These are phyloP conservation scores for Penicillium psychrofluorescens DNA, from an alignment of 495 filamentous ascomycete genomes.

Conservation along the genomic window DNA sequence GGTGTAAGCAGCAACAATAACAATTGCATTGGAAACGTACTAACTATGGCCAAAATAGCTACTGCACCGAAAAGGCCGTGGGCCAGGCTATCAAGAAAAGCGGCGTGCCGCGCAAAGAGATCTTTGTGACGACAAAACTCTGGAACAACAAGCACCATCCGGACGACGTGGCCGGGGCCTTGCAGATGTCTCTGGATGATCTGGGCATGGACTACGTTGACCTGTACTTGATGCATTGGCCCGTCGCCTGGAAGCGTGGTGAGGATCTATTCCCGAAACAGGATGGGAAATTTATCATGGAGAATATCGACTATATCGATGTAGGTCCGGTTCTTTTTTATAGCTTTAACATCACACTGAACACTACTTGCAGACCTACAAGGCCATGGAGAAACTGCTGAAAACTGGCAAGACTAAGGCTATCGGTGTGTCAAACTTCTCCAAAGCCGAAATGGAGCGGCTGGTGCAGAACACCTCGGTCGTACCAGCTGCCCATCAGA, in stretches of 20 bases:
- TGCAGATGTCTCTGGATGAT: constrained; percentile 53
- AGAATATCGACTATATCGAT: constrained; percentile 42
- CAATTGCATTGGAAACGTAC: background rate
- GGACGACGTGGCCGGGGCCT: constrained; percentile 50
- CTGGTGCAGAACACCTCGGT: constrained; percentile 53
- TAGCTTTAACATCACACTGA: background rate
- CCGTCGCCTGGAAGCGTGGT: constrained; percentile 41
- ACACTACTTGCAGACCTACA: constrained; percentile 43
- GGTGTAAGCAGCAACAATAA: constrained; percentile 26
- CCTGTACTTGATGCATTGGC: constrained; percentile 67
- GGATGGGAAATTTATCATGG: constrained; percentile 37
- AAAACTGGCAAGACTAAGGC: constrained; percentile 49
- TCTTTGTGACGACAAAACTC: constrained; percentile 66
- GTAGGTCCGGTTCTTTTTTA: constrained; percentile 20
- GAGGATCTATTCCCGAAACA: constrained; percentile 35
- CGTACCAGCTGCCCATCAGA: constrained; percentile 59
- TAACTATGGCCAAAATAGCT: constrained; percentile 22
- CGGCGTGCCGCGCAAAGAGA: constrained; percentile 47
- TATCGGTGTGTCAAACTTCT: constrained; percentile 78
- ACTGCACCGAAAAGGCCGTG: constrained; percentile 43
- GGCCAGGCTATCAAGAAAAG: constrained; percentile 51
- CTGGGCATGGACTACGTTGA: constrained; percentile 61
- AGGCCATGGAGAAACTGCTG: constrained; percentile 56
- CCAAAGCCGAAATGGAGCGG: constrained; percentile 57
- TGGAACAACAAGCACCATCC: constrained; percentile 64